Percentiles rank a stretch among this genome's conserved stretches.
These are phyloP conservation scores for Aspergillus calidoustus DNA, from an alignment of 2,329 filamentous ascomycete species.

Conservation along the genomic window DNA sequence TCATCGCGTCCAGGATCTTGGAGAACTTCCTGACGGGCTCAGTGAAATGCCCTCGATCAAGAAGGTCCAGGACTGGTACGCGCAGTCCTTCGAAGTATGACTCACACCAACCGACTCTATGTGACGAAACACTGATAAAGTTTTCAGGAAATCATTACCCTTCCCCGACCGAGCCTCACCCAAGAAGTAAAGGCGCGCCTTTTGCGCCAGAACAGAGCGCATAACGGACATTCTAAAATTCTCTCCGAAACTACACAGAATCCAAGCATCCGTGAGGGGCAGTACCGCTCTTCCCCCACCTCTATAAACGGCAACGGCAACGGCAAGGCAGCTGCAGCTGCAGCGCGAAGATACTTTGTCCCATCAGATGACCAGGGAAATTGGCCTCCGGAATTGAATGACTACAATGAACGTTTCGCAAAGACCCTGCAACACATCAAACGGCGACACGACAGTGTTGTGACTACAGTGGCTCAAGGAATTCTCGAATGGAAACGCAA, in stretches of 20 bases:
- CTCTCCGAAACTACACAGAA: conserved; percentile 86
- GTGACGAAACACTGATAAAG: conserved; percentile 27
- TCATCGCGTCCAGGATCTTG: conserved; percentile 93
- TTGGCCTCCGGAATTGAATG: conserved; percentile 92
- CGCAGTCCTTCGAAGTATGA: conserved; percentile 95
- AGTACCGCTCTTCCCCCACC: conserved; percentile 65
- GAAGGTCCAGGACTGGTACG: conserved; percentile 97
- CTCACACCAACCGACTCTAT: conserved; percentile 18
- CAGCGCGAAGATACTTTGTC: conserved; percentile 78
- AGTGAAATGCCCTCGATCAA: conserved; percentile 98
- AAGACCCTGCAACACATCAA: conserved; percentile 93
- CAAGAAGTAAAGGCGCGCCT: conserved; percentile 78
- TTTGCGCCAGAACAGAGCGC: conserved; percentile 56
- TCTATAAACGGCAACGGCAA: conserved; percentile 53
- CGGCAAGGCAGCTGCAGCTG: conserved; percentile 53
- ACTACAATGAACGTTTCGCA: conserved; percentile 92
- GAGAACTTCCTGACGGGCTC: conserved; percentile 89
- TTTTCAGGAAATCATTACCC: conserved; percentile 78
- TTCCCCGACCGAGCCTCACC: conserved; percentile 76
- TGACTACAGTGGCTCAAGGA: conserved; percentile 96
- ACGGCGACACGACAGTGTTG: conserved; percentile 91
- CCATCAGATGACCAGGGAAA: conserved; percentile 84
- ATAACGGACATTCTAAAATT: conserved; percentile 65
- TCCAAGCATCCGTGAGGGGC: conserved; percentile 82
- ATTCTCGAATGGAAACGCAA: conserved; percentile 98